Evolutionary conservation across 371 early-diverging fungal species (phyloP), one percentile per base, ranked within the genome.

Genomic region (Syncephalastrum monosporum): DNA sequence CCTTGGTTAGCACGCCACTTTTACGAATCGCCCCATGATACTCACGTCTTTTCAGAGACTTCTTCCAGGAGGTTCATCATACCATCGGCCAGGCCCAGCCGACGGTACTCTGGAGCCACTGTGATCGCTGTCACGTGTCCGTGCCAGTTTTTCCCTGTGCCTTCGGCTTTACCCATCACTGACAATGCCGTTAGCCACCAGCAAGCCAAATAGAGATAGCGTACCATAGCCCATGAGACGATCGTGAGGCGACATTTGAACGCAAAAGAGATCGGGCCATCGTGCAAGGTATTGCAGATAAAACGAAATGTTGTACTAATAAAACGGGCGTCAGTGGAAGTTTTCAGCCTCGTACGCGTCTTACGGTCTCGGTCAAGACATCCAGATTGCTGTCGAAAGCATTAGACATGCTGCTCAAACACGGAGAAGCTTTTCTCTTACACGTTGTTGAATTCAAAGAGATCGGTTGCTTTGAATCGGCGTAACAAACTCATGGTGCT

Each of bases 111-210:
- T n/a, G 99, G 97, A 0, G 95, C 91, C 0, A 99, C 96, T 2
- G 97, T 98, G 33, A 99, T 82, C 5, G 99, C 99, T 5, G 99
- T 97, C 46, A 99, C 96, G 71, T 99, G 99, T 1, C 97, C 96
- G 65, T 99, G 99, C 97, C 97, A 99, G 29, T 91, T 86, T 55
- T 84, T 85, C 24, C 85, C 90, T 2, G 73, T 79, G 47, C 98
- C 99, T 71, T 98, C 99, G 8, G 94, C 92, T 64, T 98, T 98
- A 17, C 97, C 97, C 94, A 98, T 94, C 42, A 96, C 92, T 87
- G 57, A 67, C 42, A 50, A 50, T 10, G n/a, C 41, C 47, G 47
- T 50, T 25, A 4, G 12, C 3, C 43, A 5, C 10, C 38, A 33
- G 8, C 38, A 33, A 2, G 47, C 13, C 0, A 15, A 12, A 19